Evolutionary conservation across 495 filamentous ascomycete genomes (phyloP).

Genomic region (Extremus antarcticus): DNA sequence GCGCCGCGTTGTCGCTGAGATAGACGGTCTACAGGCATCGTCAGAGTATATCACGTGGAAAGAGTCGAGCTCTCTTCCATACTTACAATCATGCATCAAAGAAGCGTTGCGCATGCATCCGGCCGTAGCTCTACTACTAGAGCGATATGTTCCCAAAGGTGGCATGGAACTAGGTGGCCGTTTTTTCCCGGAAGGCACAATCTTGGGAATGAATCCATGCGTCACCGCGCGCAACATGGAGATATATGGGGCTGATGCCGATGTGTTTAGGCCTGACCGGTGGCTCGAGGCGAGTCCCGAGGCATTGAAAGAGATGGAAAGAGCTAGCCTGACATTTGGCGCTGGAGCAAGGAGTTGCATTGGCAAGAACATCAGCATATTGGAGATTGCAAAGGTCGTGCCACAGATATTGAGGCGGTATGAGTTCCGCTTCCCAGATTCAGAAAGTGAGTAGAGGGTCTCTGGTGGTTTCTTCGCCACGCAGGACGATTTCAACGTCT

Average conservation of each 20-base stretch:
- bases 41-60: no score
- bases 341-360: conserved; percentile 4
- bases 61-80: no score
- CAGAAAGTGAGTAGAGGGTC: no score
- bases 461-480: no score
- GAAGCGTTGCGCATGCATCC: conserved; percentile 37
- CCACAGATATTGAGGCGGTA: no score
- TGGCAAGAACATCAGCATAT: neutral
- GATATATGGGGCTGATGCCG: conserved; percentile 38
- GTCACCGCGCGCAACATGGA: conserved; percentile 39
- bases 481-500: no score
- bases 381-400: no score
- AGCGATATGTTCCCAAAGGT: conserved; percentile 34
- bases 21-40: no score
- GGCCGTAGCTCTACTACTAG: conserved; percentile 32
- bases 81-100: conserved; percentile 24
- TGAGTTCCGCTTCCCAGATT: no score
- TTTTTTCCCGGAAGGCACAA: conserved; percentile 34
- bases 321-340: neutral
- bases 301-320: neutral
- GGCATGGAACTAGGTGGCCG: conserved; percentile 30
- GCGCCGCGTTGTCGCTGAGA: no score
- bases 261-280: conserved; percentile 37
- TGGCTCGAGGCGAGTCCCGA: conserved; percentile 27
- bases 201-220: conserved; percentile 46